phyloP scores from a whole-genome alignment of 2,329 filamentous ascomycete genomes.

The Colletotrichum echinochloae region DNA sequence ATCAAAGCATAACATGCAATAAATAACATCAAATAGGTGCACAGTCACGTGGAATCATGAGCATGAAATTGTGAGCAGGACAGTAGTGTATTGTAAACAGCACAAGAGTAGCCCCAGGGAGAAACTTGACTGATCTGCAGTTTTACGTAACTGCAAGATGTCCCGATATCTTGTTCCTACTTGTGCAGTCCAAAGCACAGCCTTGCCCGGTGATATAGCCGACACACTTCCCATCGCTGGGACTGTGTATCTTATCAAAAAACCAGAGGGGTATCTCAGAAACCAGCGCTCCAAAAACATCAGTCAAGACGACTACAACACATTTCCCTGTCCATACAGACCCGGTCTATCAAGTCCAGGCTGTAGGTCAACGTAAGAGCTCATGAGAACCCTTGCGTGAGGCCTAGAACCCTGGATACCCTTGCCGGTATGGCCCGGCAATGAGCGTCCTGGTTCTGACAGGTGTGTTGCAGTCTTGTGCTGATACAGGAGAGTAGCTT shows the following conservation, averaged over 20 bases:
- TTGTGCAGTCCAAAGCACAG: background rate
- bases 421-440: slow-evolving; percentile 8
- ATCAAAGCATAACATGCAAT: background rate
- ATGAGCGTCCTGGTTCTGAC: slow-evolving; percentile 11
- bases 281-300: slow-evolving; percentile 39
- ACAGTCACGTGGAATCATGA: background rate
- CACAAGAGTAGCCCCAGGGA: slow-evolving; percentile 3
- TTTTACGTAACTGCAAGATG: background rate
- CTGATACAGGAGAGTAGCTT: slow-evolving; percentile 37
- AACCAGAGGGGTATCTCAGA: slow-evolving; percentile 43
- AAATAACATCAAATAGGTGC: background rate
- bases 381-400: slow-evolving; percentile 29
- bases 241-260: slow-evolving; percentile 30
- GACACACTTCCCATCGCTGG: slow-evolving; percentile 16
- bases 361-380: slow-evolving; percentile 20
- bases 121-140: slow-evolving; percentile 3
- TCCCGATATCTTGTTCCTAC: background rate
- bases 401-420: slow-evolving; percentile 6
- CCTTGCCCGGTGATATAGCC: slow-evolving; percentile 35
- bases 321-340: slow-evolving; percentile 14
- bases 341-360: slow-evolving; percentile 7
- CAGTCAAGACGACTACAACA: slow-evolving; percentile 26
- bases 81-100: slow-evolving; percentile 24
- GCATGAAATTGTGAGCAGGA: slow-evolving; percentile 22
- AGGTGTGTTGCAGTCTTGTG: slow-evolving; percentile 33